Evolutionary conservation across 257 asterid genomes (phyloP).

Genomic region (Coffea canephora): DNA sequence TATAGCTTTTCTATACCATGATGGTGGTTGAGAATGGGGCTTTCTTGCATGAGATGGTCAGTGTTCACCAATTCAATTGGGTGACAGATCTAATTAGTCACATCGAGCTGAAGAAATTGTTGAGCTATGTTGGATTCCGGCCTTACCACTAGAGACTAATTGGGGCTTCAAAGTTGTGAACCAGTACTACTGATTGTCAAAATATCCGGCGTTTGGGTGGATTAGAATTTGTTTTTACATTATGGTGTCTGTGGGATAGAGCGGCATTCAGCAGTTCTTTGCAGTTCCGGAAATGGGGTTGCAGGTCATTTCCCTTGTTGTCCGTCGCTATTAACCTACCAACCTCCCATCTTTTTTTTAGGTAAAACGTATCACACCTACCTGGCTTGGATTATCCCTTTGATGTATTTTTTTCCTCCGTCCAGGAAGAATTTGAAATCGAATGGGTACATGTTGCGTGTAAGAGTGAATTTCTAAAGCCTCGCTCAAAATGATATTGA

Average conservation of each 20-base stretch:
- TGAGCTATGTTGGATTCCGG: neutral
- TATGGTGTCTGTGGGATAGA: neutral
- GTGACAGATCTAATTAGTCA: too few species aligned
- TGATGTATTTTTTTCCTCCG: neutral
- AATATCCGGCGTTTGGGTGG: neutral
- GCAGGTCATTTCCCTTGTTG: neutral
- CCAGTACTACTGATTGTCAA: neutral
- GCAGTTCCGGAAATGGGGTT: neutral
- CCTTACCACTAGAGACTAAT: neutral
- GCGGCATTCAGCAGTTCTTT: neutral
- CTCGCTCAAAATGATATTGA: too few species aligned
- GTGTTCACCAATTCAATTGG: neutral
- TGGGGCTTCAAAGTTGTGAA: neutral
- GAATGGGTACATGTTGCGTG: too few species aligned
- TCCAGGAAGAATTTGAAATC: too few species aligned
- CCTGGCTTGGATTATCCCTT: neutral
- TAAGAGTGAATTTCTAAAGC: too few species aligned
- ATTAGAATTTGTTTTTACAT: neutral
- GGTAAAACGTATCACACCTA: conserved; percentile 4
- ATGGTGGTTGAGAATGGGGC: neutral
- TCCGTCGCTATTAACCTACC: neutral
- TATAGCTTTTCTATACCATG: neutral
- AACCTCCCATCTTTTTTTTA: neutral
- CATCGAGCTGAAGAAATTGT: neutral
- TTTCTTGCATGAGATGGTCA: neutral